Evolutionary conservation across 108 stramenopile genomes (phyloP), one percentile per base, ranked within the genome.

Genomic region (Skeletonema potamos): DNA sequence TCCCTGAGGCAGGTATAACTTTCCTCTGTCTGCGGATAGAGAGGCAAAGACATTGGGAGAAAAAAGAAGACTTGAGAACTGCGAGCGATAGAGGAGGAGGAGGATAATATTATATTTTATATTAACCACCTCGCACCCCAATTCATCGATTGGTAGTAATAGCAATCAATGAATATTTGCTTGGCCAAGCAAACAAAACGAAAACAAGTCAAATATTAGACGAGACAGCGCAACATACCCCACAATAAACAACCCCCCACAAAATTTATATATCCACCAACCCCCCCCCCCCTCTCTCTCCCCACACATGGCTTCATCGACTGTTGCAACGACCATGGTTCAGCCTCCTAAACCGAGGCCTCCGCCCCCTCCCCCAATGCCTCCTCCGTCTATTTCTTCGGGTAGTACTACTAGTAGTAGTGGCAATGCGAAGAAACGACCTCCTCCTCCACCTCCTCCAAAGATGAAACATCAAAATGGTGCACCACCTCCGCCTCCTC

Each of bases 281-380:
- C 39, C 39, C 48, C 7, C 34, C 34, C 34, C 34, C 4, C 34
- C 4, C 34, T 6, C 34, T 34, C 34, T 6, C 4, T 6, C 34
- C 34, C 34, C 4, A 34, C 18, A 20, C 48, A 51, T 51, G 48
- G 54, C 63, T 18, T 27, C 27, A 68, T 79, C 79, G 82, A 73
- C 82, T 39, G 36, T 73, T 41, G 75, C 83, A 28, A 76, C 79
- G 62, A 76, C 83, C 17, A 84, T 84, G 83, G 79, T 69, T 51
- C 67, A 79, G 68, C 82, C 82, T 51, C 83, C 83, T 58, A 76
- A 76, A 48, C 83, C 81, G n/a, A 70, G 54, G 63, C 54, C 54
- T 54, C 59, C n/a, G n/a, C n/a, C 59, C 9, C 59, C 59, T 54
- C 74, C 71, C 27, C 61, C 80, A 24, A n/a, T 27, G 15, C 63